Conservation (phyloP, 1,139 yeast species). For the Hansenula lynferdii region DNA sequence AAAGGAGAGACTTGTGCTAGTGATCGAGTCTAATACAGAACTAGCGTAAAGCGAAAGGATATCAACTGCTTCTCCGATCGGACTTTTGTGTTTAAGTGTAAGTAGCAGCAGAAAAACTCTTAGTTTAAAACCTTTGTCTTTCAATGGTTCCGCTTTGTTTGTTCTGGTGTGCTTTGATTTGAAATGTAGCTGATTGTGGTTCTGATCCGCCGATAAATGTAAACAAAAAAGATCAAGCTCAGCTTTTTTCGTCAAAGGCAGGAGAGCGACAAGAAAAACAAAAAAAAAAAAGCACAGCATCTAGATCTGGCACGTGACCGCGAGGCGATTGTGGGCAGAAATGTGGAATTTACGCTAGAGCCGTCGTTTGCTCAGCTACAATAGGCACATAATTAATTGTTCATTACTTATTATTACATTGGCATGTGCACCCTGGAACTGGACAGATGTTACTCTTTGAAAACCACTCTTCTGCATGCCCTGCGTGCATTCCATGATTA, state of each 20-base stretch:
- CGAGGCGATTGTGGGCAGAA: background rate
- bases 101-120: too few relatives aligned
- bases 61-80: too few relatives aligned
- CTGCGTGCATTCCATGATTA: constrained; percentile 92
- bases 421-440: constrained; percentile 87
- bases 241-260: background rate
- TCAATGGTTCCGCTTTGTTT: background rate
- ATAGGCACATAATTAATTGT: background rate
- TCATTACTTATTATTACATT: constrained; percentile 44
- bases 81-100: too few relatives aligned
- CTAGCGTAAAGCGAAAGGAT: too few relatives aligned
- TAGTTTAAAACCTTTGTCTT: too few relatives aligned
- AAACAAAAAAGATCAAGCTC: background rate
- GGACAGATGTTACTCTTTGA: constrained; percentile 85
- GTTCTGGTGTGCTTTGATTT: background rate
- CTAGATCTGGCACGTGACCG: background rate
- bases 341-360: background rate
- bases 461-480: constrained; percentile 96
- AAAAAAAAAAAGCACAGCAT: background rate
- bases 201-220: constrained; percentile 1
- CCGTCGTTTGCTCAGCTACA: background rate
- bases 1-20: too few relatives aligned
- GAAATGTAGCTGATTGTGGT: background rate
- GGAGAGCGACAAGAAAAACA: background rate
- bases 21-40: too few relatives aligned